Conservation (phyloP, 352 stramenopile species). For the Phytopythium oedochilum region DNA sequence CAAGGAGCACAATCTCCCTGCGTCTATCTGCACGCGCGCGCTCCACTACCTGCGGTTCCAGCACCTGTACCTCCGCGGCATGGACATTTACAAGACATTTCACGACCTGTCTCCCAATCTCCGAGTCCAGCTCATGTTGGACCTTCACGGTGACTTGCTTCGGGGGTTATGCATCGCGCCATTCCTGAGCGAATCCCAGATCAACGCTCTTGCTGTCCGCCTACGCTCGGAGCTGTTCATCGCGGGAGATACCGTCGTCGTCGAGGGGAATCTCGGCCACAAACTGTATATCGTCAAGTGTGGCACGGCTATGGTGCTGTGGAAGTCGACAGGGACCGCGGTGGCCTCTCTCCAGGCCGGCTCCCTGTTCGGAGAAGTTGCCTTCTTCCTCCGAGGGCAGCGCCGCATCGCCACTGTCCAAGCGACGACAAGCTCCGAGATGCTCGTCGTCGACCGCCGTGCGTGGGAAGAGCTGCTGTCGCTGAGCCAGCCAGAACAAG, state of each 20-base stretch:
- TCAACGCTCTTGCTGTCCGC: constrained; percentile 50
- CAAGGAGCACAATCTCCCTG: constrained; percentile 53
- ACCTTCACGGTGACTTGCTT: constrained; percentile 55
- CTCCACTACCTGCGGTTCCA: constrained; percentile 71
- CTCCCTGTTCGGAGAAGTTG: constrained; percentile 68
- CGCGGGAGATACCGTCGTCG: constrained; percentile 60
- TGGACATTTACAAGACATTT: constrained; percentile 69
- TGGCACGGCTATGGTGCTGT: constrained; percentile 57
- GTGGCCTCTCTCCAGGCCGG: constrained; percentile 52
- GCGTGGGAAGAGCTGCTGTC: constrained; percentile 46
- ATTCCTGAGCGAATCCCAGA: constrained; percentile 45
- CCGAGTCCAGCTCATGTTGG: constrained; percentile 62
- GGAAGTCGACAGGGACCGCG: constrained; percentile 57
- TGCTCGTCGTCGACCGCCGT: constrained; percentile 47
- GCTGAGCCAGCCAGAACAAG: constrained; percentile 36
- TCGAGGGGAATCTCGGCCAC: constrained; percentile 58
- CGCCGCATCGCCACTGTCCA: constrained; percentile 64
- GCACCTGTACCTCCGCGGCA: constrained; percentile 58
- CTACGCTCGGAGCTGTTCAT: constrained; percentile 74
- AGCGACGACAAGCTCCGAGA: constrained; percentile 51
- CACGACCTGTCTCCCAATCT: constrained; percentile 70
- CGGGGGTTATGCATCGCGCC: constrained; percentile 47
- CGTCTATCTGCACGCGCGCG: constrained; percentile 49
- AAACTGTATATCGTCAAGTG: constrained; percentile 74
- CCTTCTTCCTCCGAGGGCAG: constrained; percentile 61